Conservation (phyloP, 495 filamentous ascomycete species). For the Penicillium goetzii region DNA sequence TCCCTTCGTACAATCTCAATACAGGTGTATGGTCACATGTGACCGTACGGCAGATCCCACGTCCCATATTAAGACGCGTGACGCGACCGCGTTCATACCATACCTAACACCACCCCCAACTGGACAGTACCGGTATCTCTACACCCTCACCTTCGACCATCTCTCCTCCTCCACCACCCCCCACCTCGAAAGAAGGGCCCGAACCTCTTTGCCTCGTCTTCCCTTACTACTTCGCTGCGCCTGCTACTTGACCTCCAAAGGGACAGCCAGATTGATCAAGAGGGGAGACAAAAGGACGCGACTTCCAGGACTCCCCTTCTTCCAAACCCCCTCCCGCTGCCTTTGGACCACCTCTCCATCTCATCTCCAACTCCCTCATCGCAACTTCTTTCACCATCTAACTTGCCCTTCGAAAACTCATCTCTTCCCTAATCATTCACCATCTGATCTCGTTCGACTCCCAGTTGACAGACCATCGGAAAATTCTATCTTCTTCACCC, state of each 20-base stretch:
- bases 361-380: background rate
- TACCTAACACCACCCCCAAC: slow-evolving; percentile 20
- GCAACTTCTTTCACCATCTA: background rate
- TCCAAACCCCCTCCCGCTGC: background rate
- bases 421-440: background rate
- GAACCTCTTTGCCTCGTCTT: slow-evolving; percentile 15
- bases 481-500: slow-evolving; percentile 2
- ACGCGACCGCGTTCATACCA: slow-evolving; percentile 37
- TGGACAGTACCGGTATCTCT: slow-evolving; percentile 19
- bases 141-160: slow-evolving; percentile 15
- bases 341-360: background rate
- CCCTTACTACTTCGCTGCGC: background rate
- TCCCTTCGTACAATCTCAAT: slow-evolving; percentile 22
- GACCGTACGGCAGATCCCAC: slow-evolving; percentile 11
- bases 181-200: slow-evolving; percentile 19
- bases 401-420: background rate
- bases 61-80: slow-evolving; percentile 34
- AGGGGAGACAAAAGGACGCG: slow-evolving; percentile 15
- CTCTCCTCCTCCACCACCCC: slow-evolving; percentile 29
- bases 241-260: background rate
- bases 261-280: background rate
- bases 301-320: slow-evolving; percentile 16
- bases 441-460: background rate
- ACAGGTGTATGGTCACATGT: slow-evolving; percentile 28
- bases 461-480: slow-evolving; percentile 5